Base-by-base conservation (phyloP, 176 grass and related monocot species). In the Triticum dicoccoides region DNA sequence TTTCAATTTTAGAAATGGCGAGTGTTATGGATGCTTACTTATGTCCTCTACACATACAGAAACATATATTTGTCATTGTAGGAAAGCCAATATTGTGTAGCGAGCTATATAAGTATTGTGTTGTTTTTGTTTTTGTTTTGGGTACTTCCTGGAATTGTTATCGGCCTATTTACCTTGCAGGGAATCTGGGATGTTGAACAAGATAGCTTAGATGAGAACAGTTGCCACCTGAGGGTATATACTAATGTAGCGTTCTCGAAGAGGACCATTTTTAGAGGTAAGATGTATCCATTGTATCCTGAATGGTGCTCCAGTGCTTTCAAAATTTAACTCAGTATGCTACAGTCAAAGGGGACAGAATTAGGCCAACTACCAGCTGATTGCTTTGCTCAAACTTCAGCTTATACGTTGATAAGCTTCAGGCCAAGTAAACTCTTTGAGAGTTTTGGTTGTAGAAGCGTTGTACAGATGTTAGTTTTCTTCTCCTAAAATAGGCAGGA, bases 251-350 rank as follows among this genome's bases (percentile, higher is more conserved):
- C 77, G 25, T 99, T 99, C 83, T 86, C 69, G 45, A 99, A 93
- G 89, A 96, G 86, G 89, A 99, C 97, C 13, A 94, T 99, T 84
- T 99, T 99, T 91, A 94, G 79, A 87, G 97, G 97, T 99, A 93
- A 86, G 81, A 81, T 59, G 45, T 13, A 73, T 23, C 54, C 30
- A 30, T 61, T 79, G 6, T 77, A 64, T 77, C 39, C 29, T 86
- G 64, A 71, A 82, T 41, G 35, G 69, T 75, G 47, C 69, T 75
- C 59, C 37, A 24, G 27, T 25, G 73, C 65, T 73, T 90, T 27
- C 44, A 84, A 67, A 76, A 20, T 54, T 80, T 41, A 49, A 41
- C 47, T 77, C 14, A 17, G 27, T 68, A 35, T 78, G 29, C 9
- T 61, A 62, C 45, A 8, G 20, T 61, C 38, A 21, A 74, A 54